Conservation (phyloP, 1,284 basidiomycete species). For the Calocybe gambosa region DNA sequence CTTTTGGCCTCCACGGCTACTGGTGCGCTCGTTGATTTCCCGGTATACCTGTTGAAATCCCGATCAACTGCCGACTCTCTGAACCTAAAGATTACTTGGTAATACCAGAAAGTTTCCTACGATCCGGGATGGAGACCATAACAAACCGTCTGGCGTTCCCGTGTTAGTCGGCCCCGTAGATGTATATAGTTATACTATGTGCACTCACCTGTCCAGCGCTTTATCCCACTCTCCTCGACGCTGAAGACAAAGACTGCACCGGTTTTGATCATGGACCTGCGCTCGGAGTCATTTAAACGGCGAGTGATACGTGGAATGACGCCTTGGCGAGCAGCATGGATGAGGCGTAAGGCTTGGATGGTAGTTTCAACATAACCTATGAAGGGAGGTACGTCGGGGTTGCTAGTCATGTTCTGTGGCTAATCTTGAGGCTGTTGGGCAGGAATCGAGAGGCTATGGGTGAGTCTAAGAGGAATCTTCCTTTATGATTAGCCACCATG, state of each 20-base stretch:
- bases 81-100: background rate
- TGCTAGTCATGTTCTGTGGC: conserved; percentile 33
- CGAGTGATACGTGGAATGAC: conserved; percentile 71
- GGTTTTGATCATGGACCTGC: conserved; percentile 65
- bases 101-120: conserved; percentile 75
- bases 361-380: conserved; percentile 72
- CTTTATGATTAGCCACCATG: conserved; percentile 34
- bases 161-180: conserved; percentile 13
- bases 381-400: conserved; percentile 52
- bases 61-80: background rate
- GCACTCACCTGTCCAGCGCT: conserved; percentile 65
- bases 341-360: conserved; percentile 70
- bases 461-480: conserved; percentile 34
- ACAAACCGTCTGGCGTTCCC: conserved; percentile 49
- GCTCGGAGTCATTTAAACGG: conserved; percentile 71
- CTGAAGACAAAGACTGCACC: conserved; percentile 82
- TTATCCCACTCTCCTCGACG: conserved; percentile 79
- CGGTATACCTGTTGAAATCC: conserved; percentile 53
- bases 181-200: conserved; percentile 5
- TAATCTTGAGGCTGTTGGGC: conserved; percentile 51
- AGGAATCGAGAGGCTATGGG: conserved; percentile 34
- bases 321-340: conserved; percentile 70
- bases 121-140: conserved; percentile 80
- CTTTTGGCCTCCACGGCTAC: conserved; percentile 41
- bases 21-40: conserved; percentile 61